phyloP scores from a whole-genome alignment of 371 early-diverging fungal genomes.

The Mucor velutinosus region DNA sequence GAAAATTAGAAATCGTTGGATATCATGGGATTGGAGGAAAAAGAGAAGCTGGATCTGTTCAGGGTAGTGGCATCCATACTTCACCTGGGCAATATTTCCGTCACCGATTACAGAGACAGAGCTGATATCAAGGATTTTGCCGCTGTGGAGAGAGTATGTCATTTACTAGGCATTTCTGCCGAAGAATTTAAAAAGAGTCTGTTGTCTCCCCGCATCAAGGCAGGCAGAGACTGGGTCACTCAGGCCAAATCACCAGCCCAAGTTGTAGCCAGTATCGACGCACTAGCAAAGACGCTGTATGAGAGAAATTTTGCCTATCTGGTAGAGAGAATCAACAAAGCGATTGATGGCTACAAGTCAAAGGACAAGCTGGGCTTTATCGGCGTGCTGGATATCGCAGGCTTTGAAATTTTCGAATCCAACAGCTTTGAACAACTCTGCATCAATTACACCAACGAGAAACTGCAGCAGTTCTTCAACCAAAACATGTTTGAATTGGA shows the following conservation, averaged over 20 bases:
- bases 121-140: constrained; percentile 87
- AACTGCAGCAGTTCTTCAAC: constrained; percentile 99
- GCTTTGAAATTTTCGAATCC: constrained; percentile 98
- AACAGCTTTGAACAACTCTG: constrained; percentile 99
- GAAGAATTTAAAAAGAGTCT: constrained; percentile 89
- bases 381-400: constrained; percentile 99
- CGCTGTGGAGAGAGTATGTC: constrained; percentile 88
- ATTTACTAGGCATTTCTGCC: constrained; percentile 92
- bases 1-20: constrained; percentile 72
- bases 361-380: constrained; percentile 68
- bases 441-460: constrained; percentile 99
- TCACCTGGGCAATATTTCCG: constrained; percentile 94
- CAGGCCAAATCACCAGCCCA: constrained; percentile 89
- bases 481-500: constrained; percentile 99
- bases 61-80: constrained; percentile 91
- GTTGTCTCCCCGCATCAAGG: constrained; percentile 91
- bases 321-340: constrained; percentile 87
- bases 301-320: constrained; percentile 97
- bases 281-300: constrained; percentile 94
- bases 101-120: constrained; percentile 79
- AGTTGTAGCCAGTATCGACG: constrained; percentile 90
- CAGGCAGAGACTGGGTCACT: constrained; percentile 96
- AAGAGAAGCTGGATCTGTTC: constrained; percentile 85
- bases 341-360: constrained; percentile 75
- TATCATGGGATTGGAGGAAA: constrained; percentile 82